A percentile compares a stretch with the other conserved stretches of the same genome.
phyloP scores from a whole-genome alignment of 2,329 filamentous ascomycete species.

The Aureobasidium sp. region DNA sequence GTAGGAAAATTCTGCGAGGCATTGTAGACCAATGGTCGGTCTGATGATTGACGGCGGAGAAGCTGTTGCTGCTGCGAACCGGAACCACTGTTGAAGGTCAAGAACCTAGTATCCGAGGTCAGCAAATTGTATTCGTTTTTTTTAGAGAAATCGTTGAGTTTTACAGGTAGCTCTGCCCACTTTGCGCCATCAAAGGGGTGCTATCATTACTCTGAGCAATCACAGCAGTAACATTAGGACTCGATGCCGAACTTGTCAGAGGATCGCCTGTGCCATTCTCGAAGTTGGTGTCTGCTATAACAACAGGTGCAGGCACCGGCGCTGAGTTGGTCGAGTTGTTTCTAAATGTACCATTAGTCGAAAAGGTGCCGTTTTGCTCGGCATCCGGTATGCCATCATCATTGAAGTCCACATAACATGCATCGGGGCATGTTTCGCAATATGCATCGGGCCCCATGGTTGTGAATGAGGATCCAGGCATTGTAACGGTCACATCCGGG shows the following conservation, averaged over 20 bases:
- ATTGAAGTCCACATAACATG: conserved; percentile 1
- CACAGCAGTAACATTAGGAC: not conserved
- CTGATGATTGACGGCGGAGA: not conserved
- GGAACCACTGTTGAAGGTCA: not conserved
- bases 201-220: not conserved
- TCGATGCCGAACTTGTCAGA: not conserved
- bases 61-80: not conserved
- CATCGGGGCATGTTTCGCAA: not conserved
- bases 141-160: not conserved
- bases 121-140: not conserved
- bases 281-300: not conserved
- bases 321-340: not conserved
- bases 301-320: not conserved
- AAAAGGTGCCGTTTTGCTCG: not conserved
- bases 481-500: not conserved
- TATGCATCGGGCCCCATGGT: not conserved
- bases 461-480: not conserved
- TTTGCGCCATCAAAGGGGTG: not conserved
- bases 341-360: not conserved
- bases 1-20: not conserved
- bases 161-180: conserved; percentile 1
- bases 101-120: not conserved
- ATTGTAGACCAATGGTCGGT: not conserved
- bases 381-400: not conserved
- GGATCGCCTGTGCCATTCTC: conserved; percentile 2